Evolutionary conservation across 768 basidiomycete species (phyloP), one percentile per base, ranked within the genome.

Genomic region (Mrakia hoshinonis): DNA sequence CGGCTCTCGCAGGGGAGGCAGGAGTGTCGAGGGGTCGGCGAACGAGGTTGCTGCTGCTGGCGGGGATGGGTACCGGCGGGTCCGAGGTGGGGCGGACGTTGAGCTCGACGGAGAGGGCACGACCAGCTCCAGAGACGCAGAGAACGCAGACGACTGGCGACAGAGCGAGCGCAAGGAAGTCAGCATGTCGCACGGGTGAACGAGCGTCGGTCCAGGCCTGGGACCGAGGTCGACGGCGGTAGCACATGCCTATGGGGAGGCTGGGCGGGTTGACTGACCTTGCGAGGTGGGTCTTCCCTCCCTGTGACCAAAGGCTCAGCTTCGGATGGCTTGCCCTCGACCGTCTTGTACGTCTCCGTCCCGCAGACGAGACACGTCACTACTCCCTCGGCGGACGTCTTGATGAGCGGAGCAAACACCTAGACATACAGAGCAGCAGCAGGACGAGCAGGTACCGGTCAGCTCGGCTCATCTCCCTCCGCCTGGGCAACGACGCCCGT

Each of bases 1-100:
- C 31, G 79, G 79, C 43, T 80, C 79, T 12, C 74, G 74, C 11
- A 77, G 55, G 0, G 74, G 75, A 0, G 78, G 75, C 4, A 79
- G 73, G 9, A 77, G 63, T 5, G 58, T 47, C 29, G 62, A 20
- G 0, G 55, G 20, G 29, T 31, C 22, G 69, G 66, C 46, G 47
- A 34, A 24, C 29, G 15, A 24, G 74, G 72, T 38, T 7, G 58
- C 29, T 73, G 75, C 22, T 22, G 74, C 26, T 3, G 74, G 47
- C 47, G 72, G 64, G 13, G 77, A 76, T 29, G 76, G 78, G 51
- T 49, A 66, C 31, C 58, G 58, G 36, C 36, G 58, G 34, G 58
- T 31, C 18, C 58, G 58, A 2, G 58, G n/a, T 36, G 58, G 58
- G 22, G 34, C 22, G 36, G 26, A 22, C 31, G 54, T 29, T 15